phyloP scores from a whole-genome alignment of 1,139 yeast genomes.

The Saccharomyces hybrid region DNA sequence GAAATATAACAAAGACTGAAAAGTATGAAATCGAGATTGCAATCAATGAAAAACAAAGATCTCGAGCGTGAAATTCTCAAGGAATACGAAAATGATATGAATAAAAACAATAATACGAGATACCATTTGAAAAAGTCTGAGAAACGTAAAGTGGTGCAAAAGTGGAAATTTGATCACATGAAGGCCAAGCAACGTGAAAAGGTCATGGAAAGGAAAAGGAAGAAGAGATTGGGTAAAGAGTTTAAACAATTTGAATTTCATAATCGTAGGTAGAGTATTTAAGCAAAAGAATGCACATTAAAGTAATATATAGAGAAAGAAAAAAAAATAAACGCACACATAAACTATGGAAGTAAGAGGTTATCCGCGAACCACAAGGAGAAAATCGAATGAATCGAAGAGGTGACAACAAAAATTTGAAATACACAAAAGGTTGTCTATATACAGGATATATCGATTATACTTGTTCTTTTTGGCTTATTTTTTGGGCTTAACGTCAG shows the following conservation, averaged over 20 bases:
- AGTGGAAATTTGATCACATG: conserved; percentile 83
- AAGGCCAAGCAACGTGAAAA: conserved; percentile 74
- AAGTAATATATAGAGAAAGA: neutral
- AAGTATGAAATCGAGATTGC: conserved; percentile 66
- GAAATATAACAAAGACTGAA: conserved; percentile 48
- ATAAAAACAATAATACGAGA: conserved; percentile 30
- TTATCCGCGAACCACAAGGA: neutral
- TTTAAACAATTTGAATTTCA: conserved; percentile 68
- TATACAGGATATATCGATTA: neutral
- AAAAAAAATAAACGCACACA: neutral
- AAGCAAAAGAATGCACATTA: neutral
- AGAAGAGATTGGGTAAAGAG: conserved; percentile 88
- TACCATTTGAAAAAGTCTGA: conserved; percentile 73
- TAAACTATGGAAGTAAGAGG: neutral
- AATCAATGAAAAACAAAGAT: conserved; percentile 69
- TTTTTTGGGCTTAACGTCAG: conserved; percentile 11
- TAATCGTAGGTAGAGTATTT: conserved; percentile 18
- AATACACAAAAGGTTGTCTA: neutral
- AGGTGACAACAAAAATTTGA: neutral
- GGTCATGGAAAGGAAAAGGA: conserved; percentile 87
- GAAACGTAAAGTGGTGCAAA: conserved; percentile 74
- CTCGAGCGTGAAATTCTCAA: conserved; percentile 57
- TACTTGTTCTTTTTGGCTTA: neutral
- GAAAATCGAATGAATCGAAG: neutral
- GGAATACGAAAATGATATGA: conserved; percentile 34